Evolutionary conservation across 2,329 filamentous ascomycete species (phyloP).

Genomic region (Camillea tinctor): DNA sequence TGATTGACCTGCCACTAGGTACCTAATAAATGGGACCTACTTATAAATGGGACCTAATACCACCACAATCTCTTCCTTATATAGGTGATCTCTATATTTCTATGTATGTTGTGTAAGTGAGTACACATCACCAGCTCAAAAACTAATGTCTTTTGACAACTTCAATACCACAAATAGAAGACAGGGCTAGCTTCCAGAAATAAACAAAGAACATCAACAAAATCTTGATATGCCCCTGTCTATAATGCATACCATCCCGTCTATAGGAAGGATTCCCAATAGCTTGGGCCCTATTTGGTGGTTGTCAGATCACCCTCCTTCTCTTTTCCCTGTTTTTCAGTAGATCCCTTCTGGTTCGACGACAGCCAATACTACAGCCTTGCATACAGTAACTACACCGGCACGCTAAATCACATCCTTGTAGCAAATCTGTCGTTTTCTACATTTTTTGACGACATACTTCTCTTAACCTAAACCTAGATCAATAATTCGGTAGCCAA

Average conservation of each 20-base stretch:
- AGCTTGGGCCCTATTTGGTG: not conserved
- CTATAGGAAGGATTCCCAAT: not conserved
- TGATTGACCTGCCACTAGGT: not conserved
- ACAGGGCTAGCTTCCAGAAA: not conserved
- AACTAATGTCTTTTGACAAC: not conserved
- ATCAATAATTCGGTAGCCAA: not conserved
- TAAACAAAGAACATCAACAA: not conserved
- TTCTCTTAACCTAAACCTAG: not conserved
- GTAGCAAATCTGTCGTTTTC: not conserved
- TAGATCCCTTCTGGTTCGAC: not conserved
- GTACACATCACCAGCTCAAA: not conserved
- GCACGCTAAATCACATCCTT: not conserved
- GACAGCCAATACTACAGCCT: not conserved
- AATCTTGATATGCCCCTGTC: not conserved
- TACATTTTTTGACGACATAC: not conserved
- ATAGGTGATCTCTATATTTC: too few relatives aligned
- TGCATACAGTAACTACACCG: not conserved
- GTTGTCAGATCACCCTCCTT: not conserved
- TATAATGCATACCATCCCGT: not conserved
- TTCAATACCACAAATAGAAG: too few relatives aligned
- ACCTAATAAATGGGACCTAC: too few relatives aligned
- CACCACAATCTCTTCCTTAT: too few relatives aligned
- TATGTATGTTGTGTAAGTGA: too few relatives aligned
- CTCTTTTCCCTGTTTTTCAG: not conserved
- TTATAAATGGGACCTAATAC: too few relatives aligned